Conservation (phyloP, 169 alveolate species). For the Babesia bigemina region DNA sequence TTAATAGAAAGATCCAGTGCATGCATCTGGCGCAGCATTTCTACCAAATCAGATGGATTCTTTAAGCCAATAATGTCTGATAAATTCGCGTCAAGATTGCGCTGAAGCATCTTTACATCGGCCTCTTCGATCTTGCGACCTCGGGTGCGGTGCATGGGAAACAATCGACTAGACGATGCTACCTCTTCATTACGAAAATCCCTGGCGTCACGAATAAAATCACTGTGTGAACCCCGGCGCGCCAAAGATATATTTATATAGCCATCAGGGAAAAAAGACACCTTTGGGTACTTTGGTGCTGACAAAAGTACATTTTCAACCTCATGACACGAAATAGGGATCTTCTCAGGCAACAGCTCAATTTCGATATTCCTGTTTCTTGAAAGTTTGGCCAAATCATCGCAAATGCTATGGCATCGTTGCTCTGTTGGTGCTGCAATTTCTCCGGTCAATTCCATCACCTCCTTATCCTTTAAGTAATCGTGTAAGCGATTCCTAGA, state of each 20-base stretch:
- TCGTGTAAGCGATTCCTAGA: constrained; percentile 14
- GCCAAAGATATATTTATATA: constrained; percentile 27
- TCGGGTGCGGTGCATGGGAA: constrained; percentile 21
- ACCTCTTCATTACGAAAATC: constrained; percentile 28
- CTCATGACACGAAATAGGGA: not conserved
- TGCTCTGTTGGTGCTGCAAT: constrained; percentile 8
- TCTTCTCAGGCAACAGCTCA: constrained; percentile 10
- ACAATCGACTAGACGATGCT: constrained; percentile 6
- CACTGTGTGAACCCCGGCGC: constrained; percentile 5
- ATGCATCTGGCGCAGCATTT: constrained; percentile 35
- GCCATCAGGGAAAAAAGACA: constrained; percentile 48
- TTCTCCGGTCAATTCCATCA: not conserved
- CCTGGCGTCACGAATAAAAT: constrained; percentile 40
- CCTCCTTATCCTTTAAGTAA: constrained; percentile 27
- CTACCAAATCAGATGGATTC: constrained; percentile 23
- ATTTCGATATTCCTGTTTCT: not conserved
- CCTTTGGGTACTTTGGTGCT: constrained; percentile 37
- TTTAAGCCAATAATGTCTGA: not conserved
- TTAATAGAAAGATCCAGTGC: constrained; percentile 24
- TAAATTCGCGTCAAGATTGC: constrained; percentile 24
- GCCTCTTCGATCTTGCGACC: not conserved
- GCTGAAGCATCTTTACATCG: constrained; percentile 19
- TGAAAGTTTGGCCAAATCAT: constrained; percentile 16
- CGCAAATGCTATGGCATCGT: not conserved
- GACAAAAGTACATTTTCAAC: not conserved